Percentiles rank a stretch among this genome's conserved stretches.
Evolutionary conservation across 331 rosid genomes (phyloP).

Genomic region (Rhamnella rubrinervis): DNA sequence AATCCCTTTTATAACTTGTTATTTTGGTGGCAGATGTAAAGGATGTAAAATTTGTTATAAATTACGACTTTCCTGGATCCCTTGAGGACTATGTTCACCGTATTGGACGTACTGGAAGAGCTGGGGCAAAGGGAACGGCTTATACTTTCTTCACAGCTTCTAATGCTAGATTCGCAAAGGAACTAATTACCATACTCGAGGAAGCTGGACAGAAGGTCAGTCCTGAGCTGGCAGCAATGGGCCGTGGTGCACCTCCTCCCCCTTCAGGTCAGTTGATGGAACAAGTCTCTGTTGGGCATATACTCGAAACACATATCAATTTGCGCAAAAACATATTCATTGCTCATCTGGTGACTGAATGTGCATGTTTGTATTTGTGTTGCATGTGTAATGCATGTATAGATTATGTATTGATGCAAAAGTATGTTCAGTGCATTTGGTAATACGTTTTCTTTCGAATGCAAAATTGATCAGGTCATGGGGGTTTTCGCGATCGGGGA

Average conservation of each 20-base stretch:
- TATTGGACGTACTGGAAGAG: constrained; percentile 98
- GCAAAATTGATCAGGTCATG: constrained; percentile 44
- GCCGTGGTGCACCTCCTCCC: constrained; percentile 94
- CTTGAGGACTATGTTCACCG: constrained; percentile 98
- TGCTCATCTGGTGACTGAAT: too few relatives aligned
- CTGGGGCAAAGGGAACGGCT: constrained; percentile 99
- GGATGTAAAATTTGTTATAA: constrained; percentile 90
- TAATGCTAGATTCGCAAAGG: constrained; percentile 95
- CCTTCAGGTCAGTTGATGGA: constrained; percentile 66
- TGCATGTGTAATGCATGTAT: too few relatives aligned
- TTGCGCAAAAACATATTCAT: too few relatives aligned
- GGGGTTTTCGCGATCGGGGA: constrained; percentile 74
- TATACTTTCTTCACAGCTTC: constrained; percentile 95
- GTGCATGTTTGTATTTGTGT: too few relatives aligned
- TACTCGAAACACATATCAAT: too few relatives aligned
- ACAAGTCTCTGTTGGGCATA: not conserved
- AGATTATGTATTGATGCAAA: not conserved
- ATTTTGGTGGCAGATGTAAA: constrained; percentile 72
- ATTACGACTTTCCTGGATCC: constrained; percentile 98
- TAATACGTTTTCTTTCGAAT: not conserved
- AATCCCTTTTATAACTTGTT: not conserved
- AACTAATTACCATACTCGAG: constrained; percentile 78
- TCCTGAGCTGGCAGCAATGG: constrained; percentile 97
- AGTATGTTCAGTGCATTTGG: not conserved
- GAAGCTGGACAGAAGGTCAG: constrained; percentile 97